Base-by-base conservation (phyloP, 495 filamentous ascomycete genomes). In the Hyaloscypha hepaticicola region DNA sequence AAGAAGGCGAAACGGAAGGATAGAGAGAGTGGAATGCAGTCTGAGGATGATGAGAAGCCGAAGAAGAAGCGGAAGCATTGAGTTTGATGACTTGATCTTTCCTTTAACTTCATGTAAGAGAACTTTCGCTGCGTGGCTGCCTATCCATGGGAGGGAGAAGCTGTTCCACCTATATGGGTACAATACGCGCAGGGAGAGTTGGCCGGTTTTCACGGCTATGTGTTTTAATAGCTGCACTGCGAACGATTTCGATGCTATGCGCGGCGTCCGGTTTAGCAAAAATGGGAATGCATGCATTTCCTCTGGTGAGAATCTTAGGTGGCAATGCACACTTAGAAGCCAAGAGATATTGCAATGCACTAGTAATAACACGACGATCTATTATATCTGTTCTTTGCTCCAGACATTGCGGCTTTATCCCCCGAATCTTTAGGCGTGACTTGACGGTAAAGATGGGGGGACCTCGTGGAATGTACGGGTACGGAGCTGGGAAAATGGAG, bases 1-100 rank as follows among this genome's bases (percentile, higher is more conserved):
- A 85, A 86, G 77, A 96, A 96, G 78, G 92, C 93, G 12, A 93
- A 89, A 77, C 88, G 87, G 77, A 90, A 92, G 74, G 93, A 97
- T 77, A 79, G 87, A 64, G 92, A 96, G 76, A 80, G 80, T 48
- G 85, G 80, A 11, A 67, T 87, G 62, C 88, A 90, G 6, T 4
- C 4, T 19, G 91, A 92, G 52, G 92, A 93, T 70, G 91, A 93
- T 69, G 87, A 88, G 21, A 87, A 85, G 76, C 77, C 83, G 61
- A 71, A 71, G 61, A 71, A 70, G 56, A 69, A 67, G 66, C 52
- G 66, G 53, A 71, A 71, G 66, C 69, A 71, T 49, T 71, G 41
- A 65, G 61, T 22, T 21, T 57, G n/a, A 57, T 19, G 49, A 19
- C 28, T 25, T 53, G 5, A 25, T 26, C 9, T 51, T 25, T 52